Evolutionary conservation across 164 flowering plant genomes (phyloP).

Genomic region (Sextonia rubra): DNA sequence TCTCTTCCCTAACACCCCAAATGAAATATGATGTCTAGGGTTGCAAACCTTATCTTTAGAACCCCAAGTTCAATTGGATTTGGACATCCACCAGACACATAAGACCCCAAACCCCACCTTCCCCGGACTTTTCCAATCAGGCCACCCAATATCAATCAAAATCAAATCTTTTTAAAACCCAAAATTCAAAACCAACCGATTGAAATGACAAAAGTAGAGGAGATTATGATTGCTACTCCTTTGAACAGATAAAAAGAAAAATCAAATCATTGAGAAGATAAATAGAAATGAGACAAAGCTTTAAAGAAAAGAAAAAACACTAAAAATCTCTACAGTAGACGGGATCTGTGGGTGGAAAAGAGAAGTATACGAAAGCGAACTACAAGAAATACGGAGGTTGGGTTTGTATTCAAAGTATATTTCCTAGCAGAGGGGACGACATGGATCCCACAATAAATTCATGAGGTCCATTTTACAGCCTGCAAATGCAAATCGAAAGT

Average conservation of each 20-base stretch:
- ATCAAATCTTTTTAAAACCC: neutral
- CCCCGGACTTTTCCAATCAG: neutral
- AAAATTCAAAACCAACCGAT: neutral
- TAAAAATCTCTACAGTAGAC: neutral
- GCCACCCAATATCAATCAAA: neutral
- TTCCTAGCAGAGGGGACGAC: no score
- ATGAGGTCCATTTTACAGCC: no score
- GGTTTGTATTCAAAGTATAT: no score
- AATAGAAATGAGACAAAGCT: neutral
- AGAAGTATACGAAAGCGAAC: neutral
- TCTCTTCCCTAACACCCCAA: no score
- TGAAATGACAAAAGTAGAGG: neutral
- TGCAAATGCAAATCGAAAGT: no score
- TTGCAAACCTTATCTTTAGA: no score
- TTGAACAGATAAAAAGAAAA: neutral
- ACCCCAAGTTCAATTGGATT: neutral
- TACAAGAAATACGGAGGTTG: neutral
- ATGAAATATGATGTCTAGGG: no score
- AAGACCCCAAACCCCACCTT: conserved; percentile 1
- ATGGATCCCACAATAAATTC: no score
- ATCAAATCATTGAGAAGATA: neutral
- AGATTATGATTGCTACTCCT: neutral
- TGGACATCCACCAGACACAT: neutral
- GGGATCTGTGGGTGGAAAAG: neutral
- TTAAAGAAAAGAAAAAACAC: neutral